A percentile compares a stretch with the other conserved stretches of the same genome.
These are phyloP conservation scores for Pouteria glomerata DNA, from an alignment of 148 eudicot species.

Conservation along the genomic window DNA sequence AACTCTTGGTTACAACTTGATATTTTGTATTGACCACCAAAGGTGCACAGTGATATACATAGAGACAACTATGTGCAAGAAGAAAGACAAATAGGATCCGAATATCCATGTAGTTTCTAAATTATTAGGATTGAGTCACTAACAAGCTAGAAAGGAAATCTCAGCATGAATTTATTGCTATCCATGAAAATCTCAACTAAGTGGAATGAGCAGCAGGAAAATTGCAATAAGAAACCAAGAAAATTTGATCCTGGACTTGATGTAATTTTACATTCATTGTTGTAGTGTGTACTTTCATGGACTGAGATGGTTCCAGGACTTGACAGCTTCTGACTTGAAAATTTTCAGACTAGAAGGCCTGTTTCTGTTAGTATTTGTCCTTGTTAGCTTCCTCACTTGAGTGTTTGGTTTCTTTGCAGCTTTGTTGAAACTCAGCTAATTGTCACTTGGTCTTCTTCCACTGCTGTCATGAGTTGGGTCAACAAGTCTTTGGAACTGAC, in stretches of 20 bases:
- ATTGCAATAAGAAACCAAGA: not conserved
- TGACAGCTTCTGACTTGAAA: slow-evolving; percentile 16
- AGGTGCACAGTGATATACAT: not conserved
- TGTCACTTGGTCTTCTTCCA: not conserved
- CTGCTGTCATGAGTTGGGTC: not conserved
- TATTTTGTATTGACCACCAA: not conserved
- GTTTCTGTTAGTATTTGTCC: not conserved
- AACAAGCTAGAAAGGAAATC: not conserved
- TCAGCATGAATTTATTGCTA: not conserved
- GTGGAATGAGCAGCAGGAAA: not conserved
- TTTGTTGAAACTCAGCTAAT: not conserved
- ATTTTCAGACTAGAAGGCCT: slow-evolving; percentile 5
- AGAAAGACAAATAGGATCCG: not conserved
- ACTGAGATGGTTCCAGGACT: slow-evolving; percentile 9
- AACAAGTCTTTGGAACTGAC: not conserved
- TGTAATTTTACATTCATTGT: slow-evolving; percentile 1
- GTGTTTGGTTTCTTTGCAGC: slow-evolving; percentile 3
- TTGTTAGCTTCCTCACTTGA: slow-evolving; percentile 3
- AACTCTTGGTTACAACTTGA: not conserved
- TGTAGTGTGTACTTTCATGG: not conserved
- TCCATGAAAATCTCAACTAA: not conserved
- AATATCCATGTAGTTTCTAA: not conserved
- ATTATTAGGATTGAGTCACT: not conserved
- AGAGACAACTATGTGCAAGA: not conserved
- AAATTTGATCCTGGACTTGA: not conserved